Base-by-base conservation (phyloP, 2,329 filamentous ascomycete species). In the Chaetomium globosum region DNA sequence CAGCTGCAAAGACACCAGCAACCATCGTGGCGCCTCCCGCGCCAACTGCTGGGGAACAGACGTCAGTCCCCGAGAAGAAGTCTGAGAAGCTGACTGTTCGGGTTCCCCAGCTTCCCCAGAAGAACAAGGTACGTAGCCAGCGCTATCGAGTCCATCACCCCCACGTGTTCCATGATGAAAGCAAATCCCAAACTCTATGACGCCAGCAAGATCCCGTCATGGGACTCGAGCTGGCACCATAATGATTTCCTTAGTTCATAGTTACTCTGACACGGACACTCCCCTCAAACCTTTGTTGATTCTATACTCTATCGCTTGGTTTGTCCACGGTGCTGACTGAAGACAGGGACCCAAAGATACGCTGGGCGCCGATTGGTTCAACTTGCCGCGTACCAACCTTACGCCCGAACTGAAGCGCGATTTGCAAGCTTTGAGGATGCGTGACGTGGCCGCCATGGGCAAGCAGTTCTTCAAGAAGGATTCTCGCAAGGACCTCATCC, bases 381-480 rank as follows among this genome's bases (percentile, higher is more conserved):
- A 96, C 72, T 82, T 99, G 61, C 93, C 93, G 6, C 88, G 88
- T 73, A 97, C 94, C 30, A 83, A 91, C 59, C 79, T 97, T 59
- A 97, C 93, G 0, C 87, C 92, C 9, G 88, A 96, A 74, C 82
- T 97, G 67, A 96, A 93, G 78, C 86, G 92, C 71, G 94, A 99
- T 75, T 82, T 97, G 59, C 93, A 97, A 77, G 82, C 98, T 12
- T 81, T 99, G 65, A 89, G 92, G 70, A 94, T 97, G 89, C 88
- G 95, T 76, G 89, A 88, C 63, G 89, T 97, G 23, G 83, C 98
- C 26, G 94, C 98, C 70, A 89, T 93, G 64, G 72, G 72, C 0
- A 94, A 98, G 75, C 84, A 90, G 58, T 90, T 94, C 73, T 96
- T 96, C 82, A 96, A 94, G 76, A 98, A 97, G 77, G 89, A 94